Base-by-base conservation (phyloP, 371 early-diverging fungal genomes). In the Cokeromyces recurvatus region DNA sequence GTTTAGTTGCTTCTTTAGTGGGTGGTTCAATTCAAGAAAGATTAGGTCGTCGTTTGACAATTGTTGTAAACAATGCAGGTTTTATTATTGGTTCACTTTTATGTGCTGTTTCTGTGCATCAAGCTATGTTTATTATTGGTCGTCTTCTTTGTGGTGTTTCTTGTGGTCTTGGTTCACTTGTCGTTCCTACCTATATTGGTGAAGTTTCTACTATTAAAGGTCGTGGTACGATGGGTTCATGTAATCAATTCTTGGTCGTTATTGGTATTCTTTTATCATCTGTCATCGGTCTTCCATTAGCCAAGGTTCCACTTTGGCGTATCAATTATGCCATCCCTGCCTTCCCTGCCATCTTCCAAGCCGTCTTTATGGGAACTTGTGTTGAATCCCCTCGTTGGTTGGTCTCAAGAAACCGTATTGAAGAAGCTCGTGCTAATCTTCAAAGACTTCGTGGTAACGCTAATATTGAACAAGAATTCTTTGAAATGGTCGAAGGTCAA, bases 71-170 rank as follows among this genome's bases (percentile, higher is more conserved):
- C 55, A 86, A 82, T 45, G 11, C 69, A 2, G 71, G 79, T 15
- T 86, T 77, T 52, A 57, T 89, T 4, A n/a, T 80, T 16, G 85
- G 90, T 19, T 71, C 78, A 10, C 25, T 87, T 12, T 50, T 84
- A 4, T 68, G 89, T 20, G 67, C 70, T 11, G 55, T 81, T 11
- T 62, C 85, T 14, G 67, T 68, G 0, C 68, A 73, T 12, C 64
- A 62, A 11, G 72, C 64, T 10, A 78, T 79, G 68, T 82, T 92
- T 43, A 77, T 78, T 37, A 31, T 86, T 44, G 95, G 91, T 0
- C 84, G 95, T 38, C 64, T 94, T 36, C 41, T 90, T 14, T 68
- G 79, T 38, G 96, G 95, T 36, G 51, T 92, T 36, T 91, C 81
- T 2, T 81, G 89, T 25, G 95, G 95, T 12, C 62, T 86, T 7